Base-by-base conservation (phyloP, 106 monocot species). In the Iris macrosiphon region DNA sequence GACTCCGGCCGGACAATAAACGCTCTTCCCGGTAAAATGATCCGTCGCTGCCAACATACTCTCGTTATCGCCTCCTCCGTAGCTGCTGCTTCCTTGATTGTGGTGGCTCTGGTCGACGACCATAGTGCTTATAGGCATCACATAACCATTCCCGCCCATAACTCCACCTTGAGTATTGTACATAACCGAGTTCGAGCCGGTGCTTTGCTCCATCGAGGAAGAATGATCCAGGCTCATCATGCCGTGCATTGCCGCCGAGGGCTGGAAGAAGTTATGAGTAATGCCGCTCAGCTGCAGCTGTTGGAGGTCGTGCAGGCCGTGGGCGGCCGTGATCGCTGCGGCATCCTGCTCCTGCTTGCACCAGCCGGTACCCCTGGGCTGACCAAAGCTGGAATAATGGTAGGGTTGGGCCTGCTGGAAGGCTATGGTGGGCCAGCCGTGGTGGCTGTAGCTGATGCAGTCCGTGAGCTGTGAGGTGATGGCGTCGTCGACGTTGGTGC, bases 301-400 rank as follows among this genome's bases (percentile, higher is more conserved):
- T 10, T 79, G 86, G 17, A 92, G 63, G 46, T 91, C 84, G 19
- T 74, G 81, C 31, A 74, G 45, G 50, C 61, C 69, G 28, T 82
- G 87, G 30, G 62, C 40, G 0, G 60, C 43, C 1, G 65, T 46
- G 4, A 63, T 50, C 7, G 51, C 45, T 16, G 59, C 59, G 1
- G 71, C 57, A 10, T 85, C 79, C 16, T 76, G 82, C 67, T 92
- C 92, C 54, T 78, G 82, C 74, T 83, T 87, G 76, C 75, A 80
- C 76, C 79, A 83, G 7, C 61, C 77, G 25, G 57, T n/a, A n/a
- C n/a, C 24, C 2, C 65, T 35, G 25, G 57, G 61, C 15, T 39
- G 55, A 12, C 29, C 42, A 11, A 57, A 56, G 40, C 79, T 74
- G 14, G 75, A 63, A 55, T 76, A 70, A 29, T 79, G 75, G 9